Evolutionary conservation across 2,329 filamentous ascomycete genomes (phyloP).

Genomic region (Hymenoscyphus infarciens): DNA sequence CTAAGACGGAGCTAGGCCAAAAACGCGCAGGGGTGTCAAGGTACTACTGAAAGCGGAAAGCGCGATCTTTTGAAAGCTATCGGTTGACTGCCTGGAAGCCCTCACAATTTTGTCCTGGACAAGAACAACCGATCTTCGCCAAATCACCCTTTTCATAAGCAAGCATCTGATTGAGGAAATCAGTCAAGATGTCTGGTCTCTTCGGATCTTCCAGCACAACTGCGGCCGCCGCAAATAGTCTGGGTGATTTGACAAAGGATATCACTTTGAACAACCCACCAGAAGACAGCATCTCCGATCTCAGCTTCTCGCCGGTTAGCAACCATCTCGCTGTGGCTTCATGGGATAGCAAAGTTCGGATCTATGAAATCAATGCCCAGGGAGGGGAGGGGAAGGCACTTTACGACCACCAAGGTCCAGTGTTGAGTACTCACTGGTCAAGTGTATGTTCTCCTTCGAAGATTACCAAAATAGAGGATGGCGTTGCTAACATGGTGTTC

Average conservation of each 20-base stretch:
- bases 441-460: constrained; percentile 56
- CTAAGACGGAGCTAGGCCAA: background rate
- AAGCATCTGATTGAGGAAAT: background rate
- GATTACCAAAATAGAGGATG: constrained; percentile 9
- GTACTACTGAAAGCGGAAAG: constrained; percentile 13
- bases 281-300: constrained; percentile 83
- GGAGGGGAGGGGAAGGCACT: constrained; percentile 79
- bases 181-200: constrained; percentile 56
- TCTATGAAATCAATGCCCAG: constrained; percentile 82
- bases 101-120: background rate
- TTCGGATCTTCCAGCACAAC: constrained; percentile 54
- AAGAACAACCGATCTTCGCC: background rate
- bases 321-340: constrained; percentile 88
- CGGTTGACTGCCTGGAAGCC: background rate
- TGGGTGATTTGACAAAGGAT: constrained; percentile 89
- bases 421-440: constrained; percentile 82
- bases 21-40: constrained; percentile 5
- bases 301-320: constrained; percentile 72
- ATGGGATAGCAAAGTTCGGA: constrained; percentile 97
- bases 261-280: constrained; percentile 75
- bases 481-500: constrained; percentile 16
- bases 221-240: constrained; percentile 59
- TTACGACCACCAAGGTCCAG: constrained; percentile 82
- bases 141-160: background rate
- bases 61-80: background rate